Evolutionary conservation across 129 eudicot genomes (phyloP).

Genomic region (Deinandra increscens): DNA sequence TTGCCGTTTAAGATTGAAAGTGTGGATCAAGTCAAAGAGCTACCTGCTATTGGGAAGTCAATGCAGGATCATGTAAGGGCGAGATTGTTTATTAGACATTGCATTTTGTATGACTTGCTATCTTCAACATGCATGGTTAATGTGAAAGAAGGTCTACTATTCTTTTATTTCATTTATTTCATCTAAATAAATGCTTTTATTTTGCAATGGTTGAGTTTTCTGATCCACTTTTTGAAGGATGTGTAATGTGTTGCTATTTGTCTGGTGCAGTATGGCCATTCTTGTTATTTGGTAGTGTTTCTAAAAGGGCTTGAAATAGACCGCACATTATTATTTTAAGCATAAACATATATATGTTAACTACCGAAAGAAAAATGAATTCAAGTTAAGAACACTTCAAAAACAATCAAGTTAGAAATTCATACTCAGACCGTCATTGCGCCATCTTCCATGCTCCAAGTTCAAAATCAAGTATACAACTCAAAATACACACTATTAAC

Average conservation of each 20-base stretch:
- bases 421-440: neutral
- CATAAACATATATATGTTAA: neutral
- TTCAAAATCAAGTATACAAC: neutral
- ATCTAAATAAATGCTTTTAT: neutral
- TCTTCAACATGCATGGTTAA: constrained; percentile 13
- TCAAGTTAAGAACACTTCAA: neutral
- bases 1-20: constrained; percentile 80
- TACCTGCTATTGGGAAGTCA: constrained; percentile 89
- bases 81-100: neutral
- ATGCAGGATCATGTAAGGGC: constrained; percentile 94
- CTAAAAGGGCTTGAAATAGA: neutral
- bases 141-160: neutral
- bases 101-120: neutral
- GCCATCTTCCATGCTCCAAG: neutral
- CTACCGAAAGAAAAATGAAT: neutral
- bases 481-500: neutral
- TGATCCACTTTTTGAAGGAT: neutral
- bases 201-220: constrained; percentile 6
- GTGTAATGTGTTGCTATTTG: neutral
- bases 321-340: neutral
- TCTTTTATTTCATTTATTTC: constrained; percentile 5
- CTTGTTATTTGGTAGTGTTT: neutral
- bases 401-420: neutral
- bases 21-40: constrained; percentile 75
- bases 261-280: neutral